Evolutionary conservation across 2,329 filamentous ascomycete genomes (phyloP).

Genomic region (Colletotrichum horii): DNA sequence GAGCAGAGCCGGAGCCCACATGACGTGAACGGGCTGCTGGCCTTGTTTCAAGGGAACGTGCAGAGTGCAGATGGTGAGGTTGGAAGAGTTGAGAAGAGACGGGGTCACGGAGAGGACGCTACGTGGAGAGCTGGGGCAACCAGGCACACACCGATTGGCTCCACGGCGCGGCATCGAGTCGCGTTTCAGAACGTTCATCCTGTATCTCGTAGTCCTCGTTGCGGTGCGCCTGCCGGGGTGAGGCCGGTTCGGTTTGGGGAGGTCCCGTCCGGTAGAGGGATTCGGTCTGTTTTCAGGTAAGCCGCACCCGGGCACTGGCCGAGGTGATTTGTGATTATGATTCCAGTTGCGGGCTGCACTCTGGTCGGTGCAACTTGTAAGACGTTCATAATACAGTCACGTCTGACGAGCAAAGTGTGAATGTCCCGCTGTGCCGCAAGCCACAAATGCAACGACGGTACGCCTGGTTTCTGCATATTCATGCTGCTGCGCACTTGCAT

Average conservation of each 20-base stretch:
- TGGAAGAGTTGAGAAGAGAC: not conserved
- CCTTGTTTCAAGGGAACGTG: constrained; percentile 16
- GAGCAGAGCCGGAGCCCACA: not conserved
- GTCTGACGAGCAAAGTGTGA: not conserved
- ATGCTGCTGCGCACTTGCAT: not conserved
- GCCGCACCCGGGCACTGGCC: not conserved
- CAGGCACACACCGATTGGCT: constrained; percentile 3
- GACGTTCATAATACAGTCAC: not conserved
- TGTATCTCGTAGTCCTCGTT: not conserved
- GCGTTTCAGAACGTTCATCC: constrained; percentile 13
- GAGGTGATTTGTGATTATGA: not conserved
- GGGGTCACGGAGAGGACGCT: not conserved
- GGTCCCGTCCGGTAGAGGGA: not conserved
- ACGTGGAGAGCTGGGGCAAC: not conserved
- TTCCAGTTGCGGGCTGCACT: not conserved
- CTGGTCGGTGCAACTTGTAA: not conserved
- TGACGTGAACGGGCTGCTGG: not conserved
- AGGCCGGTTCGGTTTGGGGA: not conserved
- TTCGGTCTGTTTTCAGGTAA: not conserved
- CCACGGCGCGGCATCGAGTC: not conserved
- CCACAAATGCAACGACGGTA: not conserved
- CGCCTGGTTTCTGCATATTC: constrained; percentile 6
- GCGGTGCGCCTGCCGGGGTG: not conserved
- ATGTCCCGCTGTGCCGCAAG: not conserved
- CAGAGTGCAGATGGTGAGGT: not conserved